Base-by-base conservation (phyloP, 768 basidiomycete species). In the Lentinula lateritia region DNA sequence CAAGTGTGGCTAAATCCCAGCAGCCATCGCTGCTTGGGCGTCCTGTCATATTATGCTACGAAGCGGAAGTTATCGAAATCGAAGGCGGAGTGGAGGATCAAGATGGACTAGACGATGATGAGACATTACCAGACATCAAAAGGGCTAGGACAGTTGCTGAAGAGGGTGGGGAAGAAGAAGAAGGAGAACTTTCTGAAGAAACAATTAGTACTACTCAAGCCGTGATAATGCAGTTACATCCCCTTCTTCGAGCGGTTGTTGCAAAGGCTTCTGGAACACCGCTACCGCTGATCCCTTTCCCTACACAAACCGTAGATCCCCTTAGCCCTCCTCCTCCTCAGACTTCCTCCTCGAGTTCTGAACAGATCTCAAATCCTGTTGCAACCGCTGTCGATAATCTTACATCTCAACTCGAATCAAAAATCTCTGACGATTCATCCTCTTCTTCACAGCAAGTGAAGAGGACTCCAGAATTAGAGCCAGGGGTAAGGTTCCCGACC, bases 51-150 rank as follows among this genome's bases (percentile, higher is more conserved):
- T 67, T 69, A 28, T 92, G 89, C 65, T 71, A 83, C 46, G 75
- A 74, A 12, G 86, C 86, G 48, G 83, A 84, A 28, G 76, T 89
- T 6, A 73, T 80, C 52, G 89, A 91, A 69, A 84, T 89, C 16
- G 79, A 83, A 35, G 69, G 80, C 16, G 77, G 76, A 58, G 74
- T 73, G 23, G 42, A 41, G 4, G 61, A 58, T 71, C 56, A 73
- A 75, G 38, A 35, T 16, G 23, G 18, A 6, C 74, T 75, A 52
- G 77, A 76, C 56, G 77, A 71, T 5, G 79, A 80, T 48, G 77
- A 76, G 68, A 65, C 78, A 66, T 67, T 79, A 41, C 78, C 85
- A 52, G 85, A 88, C 62, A 83, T 85, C 65, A 82, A 87, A 60
- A 77, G 84, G 60, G 79, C 82, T 45, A 80, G 83, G 70, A 67